Evolutionary conservation across 495 filamentous ascomycete genomes (phyloP).

Genomic region (Bacidia gigantensis): DNA sequence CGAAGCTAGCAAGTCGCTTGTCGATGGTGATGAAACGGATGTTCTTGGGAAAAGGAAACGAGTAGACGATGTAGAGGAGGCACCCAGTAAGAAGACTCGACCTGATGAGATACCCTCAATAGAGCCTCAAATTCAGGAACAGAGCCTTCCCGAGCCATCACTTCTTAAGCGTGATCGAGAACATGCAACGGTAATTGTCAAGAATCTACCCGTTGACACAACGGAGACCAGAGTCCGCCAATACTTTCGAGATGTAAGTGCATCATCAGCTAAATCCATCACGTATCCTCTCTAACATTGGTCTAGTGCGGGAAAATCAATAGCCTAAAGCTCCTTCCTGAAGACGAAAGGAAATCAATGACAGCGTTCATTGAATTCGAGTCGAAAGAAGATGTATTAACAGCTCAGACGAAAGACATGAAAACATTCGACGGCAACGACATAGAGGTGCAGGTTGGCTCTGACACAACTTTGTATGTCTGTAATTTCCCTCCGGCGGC

Average conservation of each 20-base stretch:
- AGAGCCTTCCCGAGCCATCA: constrained; percentile 26
- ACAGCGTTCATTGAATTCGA: constrained; percentile 78
- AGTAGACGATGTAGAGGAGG: constrained; percentile 38
- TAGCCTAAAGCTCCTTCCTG: constrained; percentile 47
- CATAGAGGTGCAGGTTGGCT: constrained; percentile 59
- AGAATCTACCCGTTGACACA: constrained; percentile 53
- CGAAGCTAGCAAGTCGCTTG: constrained; percentile 18
- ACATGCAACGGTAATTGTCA: constrained; percentile 69
- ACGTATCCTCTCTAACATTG: constrained; percentile 18
- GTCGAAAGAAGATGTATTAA: constrained; percentile 59
- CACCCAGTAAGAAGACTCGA: constrained; percentile 44
- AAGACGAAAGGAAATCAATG: constrained; percentile 42
- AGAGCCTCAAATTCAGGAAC: constrained; percentile 20
- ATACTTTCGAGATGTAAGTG: constrained; percentile 69
- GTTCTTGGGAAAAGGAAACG: constrained; percentile 51
- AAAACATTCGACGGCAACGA: constrained; percentile 57
- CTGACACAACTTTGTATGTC: constrained; percentile 69
- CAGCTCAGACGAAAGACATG: constrained; percentile 64
- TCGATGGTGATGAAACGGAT: constrained; percentile 18
- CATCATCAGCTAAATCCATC: background rate
- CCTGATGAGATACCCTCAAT: constrained; percentile 28
- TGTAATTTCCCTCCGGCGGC: constrained; percentile 81
- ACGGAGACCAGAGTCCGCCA: constrained; percentile 62
- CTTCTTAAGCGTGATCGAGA: constrained; percentile 69
- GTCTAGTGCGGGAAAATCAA: constrained; percentile 63